Evolutionary conservation across 805 yeast species (phyloP).

Genomic region (Candida cerambycidarum): DNA sequence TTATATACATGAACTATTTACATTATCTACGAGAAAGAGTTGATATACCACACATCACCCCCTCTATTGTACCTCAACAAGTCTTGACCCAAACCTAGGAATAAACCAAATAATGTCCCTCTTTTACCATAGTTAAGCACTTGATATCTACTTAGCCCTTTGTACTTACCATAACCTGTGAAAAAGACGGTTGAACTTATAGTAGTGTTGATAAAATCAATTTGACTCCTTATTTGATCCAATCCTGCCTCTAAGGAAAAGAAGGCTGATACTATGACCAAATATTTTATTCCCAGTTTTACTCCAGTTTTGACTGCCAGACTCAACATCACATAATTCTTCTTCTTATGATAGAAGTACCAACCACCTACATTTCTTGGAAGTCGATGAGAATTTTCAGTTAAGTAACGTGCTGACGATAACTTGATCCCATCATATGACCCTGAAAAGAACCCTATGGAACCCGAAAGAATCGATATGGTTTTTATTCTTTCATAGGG

Average conservation of each 20-base stretch:
- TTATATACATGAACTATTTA: conserved; percentile 3
- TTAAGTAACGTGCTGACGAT: conserved; percentile 61
- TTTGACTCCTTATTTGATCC: conserved; percentile 51
- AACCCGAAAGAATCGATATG: conserved; percentile 35
- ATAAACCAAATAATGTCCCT: conserved; percentile 60
- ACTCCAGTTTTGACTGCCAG: conserved; percentile 52
- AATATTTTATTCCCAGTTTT: conserved; percentile 34
- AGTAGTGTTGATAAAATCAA: conserved; percentile 65
- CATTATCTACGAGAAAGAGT: neutral
- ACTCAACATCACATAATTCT: conserved; percentile 69
- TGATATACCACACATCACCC: conserved; percentile 66
- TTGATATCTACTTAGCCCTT: conserved; percentile 45
- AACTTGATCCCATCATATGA: conserved; percentile 56
- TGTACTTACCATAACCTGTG: conserved; percentile 46
- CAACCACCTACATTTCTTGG: conserved; percentile 80
- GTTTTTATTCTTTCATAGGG: conserved; percentile 47
- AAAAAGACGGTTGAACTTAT: conserved; percentile 56
- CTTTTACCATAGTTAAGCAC: conserved; percentile 42
- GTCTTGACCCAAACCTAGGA: conserved; percentile 69
- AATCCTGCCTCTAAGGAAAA: conserved; percentile 63
- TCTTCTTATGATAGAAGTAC: conserved; percentile 84
- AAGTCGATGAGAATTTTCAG: conserved; percentile 79
- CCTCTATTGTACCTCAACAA: conserved; percentile 55
- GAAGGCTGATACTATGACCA: conserved; percentile 46
- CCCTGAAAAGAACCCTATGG: conserved; percentile 54